Conservation (phyloP, 78 protist species). For the Dictyostelium intermedium region DNA sequence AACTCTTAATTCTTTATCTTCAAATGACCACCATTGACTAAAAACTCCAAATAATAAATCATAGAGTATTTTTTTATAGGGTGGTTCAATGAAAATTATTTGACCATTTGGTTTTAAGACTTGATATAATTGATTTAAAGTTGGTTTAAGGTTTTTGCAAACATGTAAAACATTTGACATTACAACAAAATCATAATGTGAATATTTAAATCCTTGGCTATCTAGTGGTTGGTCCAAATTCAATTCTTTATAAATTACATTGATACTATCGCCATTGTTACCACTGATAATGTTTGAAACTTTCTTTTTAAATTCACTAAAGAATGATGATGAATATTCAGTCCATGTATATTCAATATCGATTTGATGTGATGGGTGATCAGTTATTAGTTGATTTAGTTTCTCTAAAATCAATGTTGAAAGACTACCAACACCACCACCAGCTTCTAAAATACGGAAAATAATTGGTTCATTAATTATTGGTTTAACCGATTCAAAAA, state of each 20-base stretch:
- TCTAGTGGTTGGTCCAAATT: background rate
- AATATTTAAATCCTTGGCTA: background rate
- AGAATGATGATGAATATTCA: background rate
- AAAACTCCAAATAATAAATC: background rate
- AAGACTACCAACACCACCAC: background rate
- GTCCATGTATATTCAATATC: background rate
- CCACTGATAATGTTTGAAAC: background rate
- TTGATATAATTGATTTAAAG: background rate
- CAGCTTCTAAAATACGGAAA: background rate
- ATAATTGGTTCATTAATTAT: background rate
- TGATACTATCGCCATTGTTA: background rate
- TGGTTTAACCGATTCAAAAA: background rate
- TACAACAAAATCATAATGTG: background rate
- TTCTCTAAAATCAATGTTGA: background rate
- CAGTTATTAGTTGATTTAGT: background rate
- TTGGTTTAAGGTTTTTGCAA: background rate
- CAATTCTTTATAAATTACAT: background rate
- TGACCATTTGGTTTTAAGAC: background rate
- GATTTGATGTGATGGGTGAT: background rate
- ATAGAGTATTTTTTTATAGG: too few relatives aligned
- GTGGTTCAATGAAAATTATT: background rate
- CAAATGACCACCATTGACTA: background rate
- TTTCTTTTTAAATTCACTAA: background rate
- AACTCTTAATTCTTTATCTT: background rate
- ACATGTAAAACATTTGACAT: conserved; percentile 1